phyloP scores from a whole-genome alignment of 768 basidiomycete genomes.

The Pulveroboletus sp. region DNA sequence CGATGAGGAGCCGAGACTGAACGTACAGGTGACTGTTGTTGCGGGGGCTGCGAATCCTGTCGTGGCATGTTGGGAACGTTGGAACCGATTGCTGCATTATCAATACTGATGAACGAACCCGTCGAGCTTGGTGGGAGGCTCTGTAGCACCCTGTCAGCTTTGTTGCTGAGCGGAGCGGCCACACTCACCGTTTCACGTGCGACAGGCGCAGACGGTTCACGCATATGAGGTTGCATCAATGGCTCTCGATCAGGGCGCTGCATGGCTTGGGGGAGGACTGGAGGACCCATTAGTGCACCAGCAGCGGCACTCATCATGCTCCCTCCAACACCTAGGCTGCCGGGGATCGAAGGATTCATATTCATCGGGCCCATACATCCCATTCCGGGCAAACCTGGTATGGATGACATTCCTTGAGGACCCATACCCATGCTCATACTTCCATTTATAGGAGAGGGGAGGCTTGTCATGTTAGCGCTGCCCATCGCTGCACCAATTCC shows the following conservation, averaged over 20 bases:
- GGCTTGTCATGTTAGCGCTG: slow-evolving; percentile 3
- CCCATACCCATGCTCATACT: slow-evolving; percentile 15
- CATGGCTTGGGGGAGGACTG: slow-evolving; percentile 29
- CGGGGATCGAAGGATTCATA: slow-evolving; percentile 12
- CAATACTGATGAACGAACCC: slow-evolving; percentile 21
- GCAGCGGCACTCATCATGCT: slow-evolving; percentile 28
- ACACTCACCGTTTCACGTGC: slow-evolving; percentile 25
- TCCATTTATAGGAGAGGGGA: slow-evolving; percentile 15
- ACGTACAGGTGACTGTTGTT: slow-evolving; percentile 25
- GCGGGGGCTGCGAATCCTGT: slow-evolving; percentile 25
- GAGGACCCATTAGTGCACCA: slow-evolving; percentile 38
- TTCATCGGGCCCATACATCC: slow-evolving; percentile 20
- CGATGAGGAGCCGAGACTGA: slow-evolving; percentile 17
- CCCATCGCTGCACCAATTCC: slow-evolving; percentile 14
- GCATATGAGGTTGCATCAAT: slow-evolving; percentile 25
- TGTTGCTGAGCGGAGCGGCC: not conserved
- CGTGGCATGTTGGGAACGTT: slow-evolving; percentile 11
- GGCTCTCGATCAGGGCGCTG: slow-evolving; percentile 20
- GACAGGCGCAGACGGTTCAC: slow-evolving; percentile 21
- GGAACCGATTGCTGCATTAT: slow-evolving; percentile 10
- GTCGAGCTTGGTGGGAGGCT: slow-evolving; percentile 23
- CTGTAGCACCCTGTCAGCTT: slow-evolving; percentile 9
- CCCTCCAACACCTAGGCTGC: slow-evolving; percentile 19
- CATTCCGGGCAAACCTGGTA: slow-evolving; percentile 14
- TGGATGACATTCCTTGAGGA: slow-evolving; percentile 11